phyloP scores from a whole-genome alignment of 192 early-diverging fungal species.

The Umbelopsis sp. region DNA sequence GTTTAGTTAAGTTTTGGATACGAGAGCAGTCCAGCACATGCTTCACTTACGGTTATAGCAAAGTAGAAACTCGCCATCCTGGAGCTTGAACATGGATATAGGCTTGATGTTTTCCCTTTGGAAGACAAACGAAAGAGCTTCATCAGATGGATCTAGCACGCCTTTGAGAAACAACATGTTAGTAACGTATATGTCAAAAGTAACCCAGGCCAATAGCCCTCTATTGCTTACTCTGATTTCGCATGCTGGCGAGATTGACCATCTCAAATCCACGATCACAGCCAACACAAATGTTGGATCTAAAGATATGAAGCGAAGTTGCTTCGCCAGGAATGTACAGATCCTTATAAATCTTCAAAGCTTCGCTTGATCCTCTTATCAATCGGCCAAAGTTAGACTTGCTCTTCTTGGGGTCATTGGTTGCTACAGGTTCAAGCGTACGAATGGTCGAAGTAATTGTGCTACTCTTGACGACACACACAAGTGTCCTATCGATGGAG shows the following conservation, averaged over 20 bases:
- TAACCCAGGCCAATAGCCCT: neutral
- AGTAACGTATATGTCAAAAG: no score
- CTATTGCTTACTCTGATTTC: constrained; percentile 61
- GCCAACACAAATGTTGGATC: constrained; percentile 88
- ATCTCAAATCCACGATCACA: constrained; percentile 94
- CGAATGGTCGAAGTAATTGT: constrained; percentile 78
- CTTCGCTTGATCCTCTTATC: constrained; percentile 44
- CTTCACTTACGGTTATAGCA: constrained; percentile 82
- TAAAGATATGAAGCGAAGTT: constrained; percentile 85
- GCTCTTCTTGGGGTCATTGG: constrained; percentile 45
- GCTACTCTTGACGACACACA: constrained; percentile 74
- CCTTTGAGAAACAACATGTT: constrained; percentile 34
- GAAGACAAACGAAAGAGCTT: constrained; percentile 73
- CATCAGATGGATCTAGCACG: constrained; percentile 84
- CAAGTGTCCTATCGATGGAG: constrained; percentile 49
- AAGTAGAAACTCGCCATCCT: constrained; percentile 79
- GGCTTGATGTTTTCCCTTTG: constrained; percentile 79
- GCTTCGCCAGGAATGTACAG: constrained; percentile 93
- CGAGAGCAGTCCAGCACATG: no score
- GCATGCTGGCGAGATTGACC: constrained; percentile 80
- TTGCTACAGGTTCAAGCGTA: constrained; percentile 68
- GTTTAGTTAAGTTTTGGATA: neutral
- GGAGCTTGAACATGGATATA: constrained; percentile 81
- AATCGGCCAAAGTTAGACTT: constrained; percentile 49
- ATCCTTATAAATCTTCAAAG: constrained; percentile 68